These are phyloP conservation scores for Talaromyces borbonicus DNA, from an alignment of 495 filamentous ascomycete species.

Conservation along the genomic window DNA sequence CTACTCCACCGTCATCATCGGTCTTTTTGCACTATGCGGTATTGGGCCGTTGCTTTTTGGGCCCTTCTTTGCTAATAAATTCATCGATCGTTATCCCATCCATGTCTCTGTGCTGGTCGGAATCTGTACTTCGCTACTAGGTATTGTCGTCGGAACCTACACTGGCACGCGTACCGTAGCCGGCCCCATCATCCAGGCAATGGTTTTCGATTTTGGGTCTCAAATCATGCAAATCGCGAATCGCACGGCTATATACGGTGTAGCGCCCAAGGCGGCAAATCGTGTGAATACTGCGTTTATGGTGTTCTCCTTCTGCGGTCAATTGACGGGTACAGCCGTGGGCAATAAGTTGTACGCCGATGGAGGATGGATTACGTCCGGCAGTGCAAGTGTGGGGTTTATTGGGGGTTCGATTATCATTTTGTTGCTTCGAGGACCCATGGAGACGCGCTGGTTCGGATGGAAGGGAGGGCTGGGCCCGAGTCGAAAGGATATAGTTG, in stretches of 20 bases:
- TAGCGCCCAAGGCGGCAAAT: constrained; percentile 64
- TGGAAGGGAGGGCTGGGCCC: constrained; percentile 50
- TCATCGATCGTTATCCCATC: constrained; percentile 61
- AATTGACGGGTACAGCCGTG: constrained; percentile 64
- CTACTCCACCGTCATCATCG: constrained; percentile 57
- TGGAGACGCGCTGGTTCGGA: constrained; percentile 63
- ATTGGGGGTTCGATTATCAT: constrained; percentile 49
- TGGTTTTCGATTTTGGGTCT: constrained; percentile 60
- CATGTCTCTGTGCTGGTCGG: constrained; percentile 58
- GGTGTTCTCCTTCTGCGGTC: constrained; percentile 63
- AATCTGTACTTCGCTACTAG: constrained; percentile 44
- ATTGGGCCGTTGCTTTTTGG: constrained; percentile 55
- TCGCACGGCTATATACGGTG: constrained; percentile 56
- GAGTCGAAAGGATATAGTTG: constrained; percentile 2
- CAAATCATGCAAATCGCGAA: constrained; percentile 73
- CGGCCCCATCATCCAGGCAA: constrained; percentile 67
- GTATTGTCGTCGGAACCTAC: constrained; percentile 61
- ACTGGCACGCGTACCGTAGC: constrained; percentile 55
- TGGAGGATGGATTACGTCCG: constrained; percentile 60
- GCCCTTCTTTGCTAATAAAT: constrained; percentile 56
- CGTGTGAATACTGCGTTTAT: constrained; percentile 78
- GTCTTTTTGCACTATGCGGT: constrained; percentile 71
- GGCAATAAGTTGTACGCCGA: constrained; percentile 61
- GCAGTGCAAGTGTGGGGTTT: constrained; percentile 58
- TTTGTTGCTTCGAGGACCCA: constrained; percentile 51